Base-by-base conservation (phyloP, 768 basidiomycete species). In the Tephrocybe sp. region DNA sequence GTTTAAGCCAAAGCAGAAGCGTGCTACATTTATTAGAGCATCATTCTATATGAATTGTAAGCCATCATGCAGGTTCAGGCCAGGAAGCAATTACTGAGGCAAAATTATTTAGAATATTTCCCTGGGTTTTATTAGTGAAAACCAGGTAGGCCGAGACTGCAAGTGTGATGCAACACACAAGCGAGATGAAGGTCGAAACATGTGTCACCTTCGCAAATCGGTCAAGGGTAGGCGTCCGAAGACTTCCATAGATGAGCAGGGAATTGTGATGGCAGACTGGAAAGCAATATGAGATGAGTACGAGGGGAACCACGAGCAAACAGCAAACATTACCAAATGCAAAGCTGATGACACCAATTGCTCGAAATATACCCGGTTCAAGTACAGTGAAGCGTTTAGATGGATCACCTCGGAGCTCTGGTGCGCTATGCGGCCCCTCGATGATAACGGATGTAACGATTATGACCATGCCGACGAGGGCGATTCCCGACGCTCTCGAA, bases 51-150 rank as follows among this genome's bases (percentile, higher is more conserved):
- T 44, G n/a, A 40, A 49, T 24, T 32, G 32, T 24, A 31, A 51
- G 26, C 5, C 37, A 36, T 9, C 13, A 35, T 7, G 11, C 18
- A 21, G 11, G 27, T 24, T 46, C 32, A 35, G 45, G 26, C 39
- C n/a, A 30, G 22, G 36, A 25, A 44, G n/a, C n/a, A 63, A 74
- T 54, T 58, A 90, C 92, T 38, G 76, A 68, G 12, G 89, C 77
- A 59, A 98, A 98, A 66, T 98, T 98, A 68, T 98, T 98, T 56
- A 99, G 71, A 45, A 98, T 91, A 61, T 99, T 99, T n/a, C 96
- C 96, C 66, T 85, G 81, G 1, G 87, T 92, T 69, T 86, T 91
- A 67, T 96, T 80, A 9, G 95, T 98, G 69, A 96, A 95, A 12
- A 90, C 87, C 34, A 89, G 64, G 63, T 86, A 98, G 4, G 87